phyloP scores from a whole-genome alignment of 2,329 filamentous ascomycete species.

The Pestalotiopsis sp. region DNA sequence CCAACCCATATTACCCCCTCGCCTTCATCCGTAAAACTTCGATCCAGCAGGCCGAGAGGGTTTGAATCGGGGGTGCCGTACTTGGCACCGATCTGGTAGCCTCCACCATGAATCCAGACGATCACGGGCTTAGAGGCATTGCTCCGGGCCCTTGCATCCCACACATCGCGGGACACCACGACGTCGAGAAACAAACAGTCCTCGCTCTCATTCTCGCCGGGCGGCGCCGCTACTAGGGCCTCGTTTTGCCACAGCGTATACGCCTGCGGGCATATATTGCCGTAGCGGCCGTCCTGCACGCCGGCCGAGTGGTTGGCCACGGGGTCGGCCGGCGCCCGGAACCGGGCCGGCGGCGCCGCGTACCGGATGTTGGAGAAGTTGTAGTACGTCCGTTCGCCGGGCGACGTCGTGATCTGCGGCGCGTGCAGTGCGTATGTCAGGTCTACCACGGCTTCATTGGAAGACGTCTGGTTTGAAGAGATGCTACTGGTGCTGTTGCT shows the following conservation, averaged over 20 bases:
- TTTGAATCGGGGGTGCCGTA: slow-evolving; percentile 9
- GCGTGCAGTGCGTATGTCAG: slow-evolving; percentile 1
- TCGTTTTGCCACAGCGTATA: slow-evolving; percentile 1
- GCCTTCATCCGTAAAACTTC: slow-evolving; percentile 1
- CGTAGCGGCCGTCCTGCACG: slow-evolving; percentile 1
- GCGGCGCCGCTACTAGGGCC: not conserved
- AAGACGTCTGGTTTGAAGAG: not conserved
- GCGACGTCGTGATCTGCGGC: not conserved
- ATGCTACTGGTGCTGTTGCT: not conserved
- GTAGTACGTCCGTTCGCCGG: slow-evolving; percentile 22
- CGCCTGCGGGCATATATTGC: slow-evolving; percentile 8
- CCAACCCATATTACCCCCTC: slow-evolving; percentile 1
- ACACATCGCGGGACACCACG: not conserved
- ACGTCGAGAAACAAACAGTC: slow-evolving; percentile 17
- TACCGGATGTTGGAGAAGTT: slow-evolving; percentile 46
- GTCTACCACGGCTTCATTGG: not conserved
- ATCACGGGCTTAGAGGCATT: not conserved
- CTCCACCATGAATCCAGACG: slow-evolving; percentile 13
- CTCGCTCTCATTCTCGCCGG: slow-evolving; percentile 11
- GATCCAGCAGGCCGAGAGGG: slow-evolving; percentile 5
- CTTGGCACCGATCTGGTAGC: slow-evolving; percentile 9
- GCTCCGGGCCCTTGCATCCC: not conserved
- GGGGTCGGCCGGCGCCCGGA: not conserved
- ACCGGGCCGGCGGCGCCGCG: slow-evolving; percentile 44
- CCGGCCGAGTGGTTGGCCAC: slow-evolving; percentile 6